Evolutionary conservation across 352 stramenopile species (phyloP), one percentile per base, ranked within the genome.

Genomic region (Pythium utonaiense): DNA sequence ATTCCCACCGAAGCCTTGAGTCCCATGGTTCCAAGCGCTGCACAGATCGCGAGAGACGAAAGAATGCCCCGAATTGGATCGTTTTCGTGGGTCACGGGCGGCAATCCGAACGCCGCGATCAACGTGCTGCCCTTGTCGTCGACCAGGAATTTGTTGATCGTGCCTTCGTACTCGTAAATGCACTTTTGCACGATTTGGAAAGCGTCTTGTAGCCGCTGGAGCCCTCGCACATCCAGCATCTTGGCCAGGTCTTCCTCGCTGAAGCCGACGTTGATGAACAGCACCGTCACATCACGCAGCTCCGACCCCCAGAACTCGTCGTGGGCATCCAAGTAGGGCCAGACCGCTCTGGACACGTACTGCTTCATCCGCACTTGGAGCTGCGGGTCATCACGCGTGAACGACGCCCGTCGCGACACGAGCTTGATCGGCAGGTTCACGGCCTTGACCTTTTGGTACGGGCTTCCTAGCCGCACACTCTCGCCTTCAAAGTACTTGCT

Each of bases 121-220:
- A 97, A 84, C 1, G 93, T 98, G 58, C 82, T 95, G 36, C 93
- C 93, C 68, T 98, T 98, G 69, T 98, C 93, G 56, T 98, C 93
- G 19, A 98, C 89, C n/a, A 98, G 75, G 55, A 98, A 98, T 71
- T 98, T 98, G 75, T 98, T 98, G 63, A 98, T 96, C 16, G 87
- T 96, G 60, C 93, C 93, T 84, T 98, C 93, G 62, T 98, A 98
- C 62, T 93, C 81, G 73, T 96, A 98, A 6, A 98, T 89, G 44
- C 86, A 88, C 57, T 85, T 78, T 65, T 98, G 93, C 9, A 97
- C 92, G 7, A 73, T 68, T 22, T 76, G 74, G 70, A 95, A 95
- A 10, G 86, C 86, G 21, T 88, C 74, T 30, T 95, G 85, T 7
- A 95, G 73, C 49, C 72, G 71, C 48, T 93, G 83, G 0, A 95